phyloP scores from a whole-genome alignment of 495 filamentous ascomycete genomes.

The Staphylotrichum longicolle region DNA sequence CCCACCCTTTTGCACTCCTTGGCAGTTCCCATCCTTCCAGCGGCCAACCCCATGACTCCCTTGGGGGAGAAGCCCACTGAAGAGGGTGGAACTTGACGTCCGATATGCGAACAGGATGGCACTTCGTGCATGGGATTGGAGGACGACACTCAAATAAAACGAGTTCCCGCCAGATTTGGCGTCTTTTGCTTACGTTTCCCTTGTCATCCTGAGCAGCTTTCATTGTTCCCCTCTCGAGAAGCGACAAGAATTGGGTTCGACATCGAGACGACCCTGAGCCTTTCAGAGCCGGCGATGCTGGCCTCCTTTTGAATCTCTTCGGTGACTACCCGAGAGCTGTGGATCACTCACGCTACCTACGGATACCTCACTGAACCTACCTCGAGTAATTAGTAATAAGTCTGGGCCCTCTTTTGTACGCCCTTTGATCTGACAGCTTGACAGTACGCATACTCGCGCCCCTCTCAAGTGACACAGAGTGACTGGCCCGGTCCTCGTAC shows the following conservation, averaged over 20 bases:
- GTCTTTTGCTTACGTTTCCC: constrained; percentile 7
- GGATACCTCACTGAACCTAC: neutral
- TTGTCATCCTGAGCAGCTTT: neutral
- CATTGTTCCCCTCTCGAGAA: neutral
- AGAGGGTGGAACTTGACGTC: constrained; percentile 23
- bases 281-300: neutral
- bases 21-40: neutral
- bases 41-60: constrained; percentile 24
- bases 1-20: constrained; percentile 16
- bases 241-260: neutral
- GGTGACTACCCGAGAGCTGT: neutral
- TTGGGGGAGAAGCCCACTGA: constrained; percentile 24
- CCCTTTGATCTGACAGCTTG: neutral
- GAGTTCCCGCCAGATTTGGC: constrained; percentile 12
- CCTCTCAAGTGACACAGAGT: too few relatives aligned
- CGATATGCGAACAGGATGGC: constrained; percentile 4
- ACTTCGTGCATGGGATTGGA: constrained; percentile 8
- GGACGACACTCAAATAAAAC: constrained; percentile 23
- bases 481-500: too few relatives aligned
- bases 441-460: neutral
- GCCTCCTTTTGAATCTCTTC: neutral
- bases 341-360: too few relatives aligned
- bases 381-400: neutral
- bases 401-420: neutral
- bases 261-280: neutral